Evolutionary conservation across 2,329 filamentous ascomycete species (phyloP).

Genomic region (Colletotrichum phormii): DNA sequence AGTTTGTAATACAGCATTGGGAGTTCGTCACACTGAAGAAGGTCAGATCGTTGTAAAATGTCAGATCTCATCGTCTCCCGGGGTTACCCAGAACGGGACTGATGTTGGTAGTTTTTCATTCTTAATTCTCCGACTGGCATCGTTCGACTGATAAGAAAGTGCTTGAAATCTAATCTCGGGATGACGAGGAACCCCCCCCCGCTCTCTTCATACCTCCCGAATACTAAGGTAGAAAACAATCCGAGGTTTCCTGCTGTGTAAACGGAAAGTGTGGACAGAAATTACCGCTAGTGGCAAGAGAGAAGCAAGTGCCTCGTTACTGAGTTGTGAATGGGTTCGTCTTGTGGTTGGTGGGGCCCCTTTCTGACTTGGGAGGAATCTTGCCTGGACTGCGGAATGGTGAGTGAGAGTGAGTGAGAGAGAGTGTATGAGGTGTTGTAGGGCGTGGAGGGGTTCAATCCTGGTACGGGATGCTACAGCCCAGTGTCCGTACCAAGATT

Average conservation of each 20-base stretch:
- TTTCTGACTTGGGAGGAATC: neutral
- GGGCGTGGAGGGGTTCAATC: neutral
- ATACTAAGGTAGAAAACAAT: neutral
- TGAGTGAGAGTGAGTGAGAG: neutral
- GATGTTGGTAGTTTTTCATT: neutral
- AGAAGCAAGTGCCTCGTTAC: neutral
- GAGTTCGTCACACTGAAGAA: neutral
- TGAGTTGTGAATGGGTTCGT: neutral
- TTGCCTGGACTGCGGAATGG: too few relatives aligned
- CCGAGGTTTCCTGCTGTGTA: neutral
- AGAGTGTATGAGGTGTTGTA: too few relatives aligned
- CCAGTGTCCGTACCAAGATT: constrained; percentile 22
- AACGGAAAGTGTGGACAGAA: neutral
- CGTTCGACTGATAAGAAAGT: neutral
- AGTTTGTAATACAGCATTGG: neutral
- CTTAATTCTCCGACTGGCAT: neutral
- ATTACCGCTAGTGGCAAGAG: constrained; percentile 2
- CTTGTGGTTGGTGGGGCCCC: neutral
- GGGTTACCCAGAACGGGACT: neutral
- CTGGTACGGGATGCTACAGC: neutral
- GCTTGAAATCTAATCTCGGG: neutral
- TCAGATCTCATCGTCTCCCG: neutral
- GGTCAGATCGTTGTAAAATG: neutral
- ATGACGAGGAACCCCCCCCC: neutral
- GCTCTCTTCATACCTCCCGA: neutral